Base-by-base conservation (phyloP, 257 asterid species). In the Gentiana dahurica region DNA sequence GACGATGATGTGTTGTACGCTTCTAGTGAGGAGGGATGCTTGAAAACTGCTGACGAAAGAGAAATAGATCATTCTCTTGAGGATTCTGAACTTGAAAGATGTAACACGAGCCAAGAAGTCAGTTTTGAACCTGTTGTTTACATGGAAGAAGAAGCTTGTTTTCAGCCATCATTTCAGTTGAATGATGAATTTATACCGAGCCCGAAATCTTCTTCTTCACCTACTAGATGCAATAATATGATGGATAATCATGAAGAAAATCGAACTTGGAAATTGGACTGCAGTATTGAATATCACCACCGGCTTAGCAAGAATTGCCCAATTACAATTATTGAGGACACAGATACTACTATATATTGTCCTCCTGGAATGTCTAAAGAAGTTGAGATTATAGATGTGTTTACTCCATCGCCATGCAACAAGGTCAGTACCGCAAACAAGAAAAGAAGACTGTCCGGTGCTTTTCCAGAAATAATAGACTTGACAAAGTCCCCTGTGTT, bases 381-480 rank as follows among this genome's bases (percentile, higher is more conserved):
- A 65, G 78, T 71, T 54, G 98, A 79, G 85, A 70, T 87, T 63
- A 87, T 91, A 49, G 97, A 85, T 54, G 34, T 85, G 44, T 57
- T 33, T 2, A 9, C 53, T 34, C 49, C 63, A 36, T 45, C 97
- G 4, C 95, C 91, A 52, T 67, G 82, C 73, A 55, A 51, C 52
- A 48, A 9, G 8, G 55, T 38, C 2, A 68, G 66, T 43, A 57
- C 69, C 6, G 71, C 74, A 49, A 62, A 68, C 66, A 81, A 80
- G 80, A 90, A 65, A 75, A 84, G 86, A 63, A 69, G 75, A 60
- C 57, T 52, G 4, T 69, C 76, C 1, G 60, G 46, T 70, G 8
- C 49, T 48, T 60, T 55, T 61, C 81, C 84, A 54, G 94, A 83
- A 70, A 72, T 88, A 69, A 85, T 91, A n/a, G 97, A 91, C 79